These are phyloP conservation scores for Carpinus fangiana DNA, from an alignment of 306 rosid species.

Conservation along the genomic window DNA sequence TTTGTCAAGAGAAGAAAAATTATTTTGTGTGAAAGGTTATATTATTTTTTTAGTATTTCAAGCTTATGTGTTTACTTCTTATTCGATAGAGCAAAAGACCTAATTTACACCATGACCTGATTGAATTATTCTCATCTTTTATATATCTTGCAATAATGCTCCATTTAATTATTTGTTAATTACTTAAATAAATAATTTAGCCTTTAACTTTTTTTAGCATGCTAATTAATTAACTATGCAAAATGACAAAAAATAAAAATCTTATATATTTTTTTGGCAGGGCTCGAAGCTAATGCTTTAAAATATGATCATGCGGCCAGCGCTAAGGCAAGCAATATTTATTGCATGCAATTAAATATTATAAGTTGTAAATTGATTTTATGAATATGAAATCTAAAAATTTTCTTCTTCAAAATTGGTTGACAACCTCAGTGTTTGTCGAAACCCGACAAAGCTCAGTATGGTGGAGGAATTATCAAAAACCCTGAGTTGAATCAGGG, in stretches of 20 bases:
- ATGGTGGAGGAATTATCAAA: constrained; percentile 69
- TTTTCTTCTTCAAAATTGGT: background rate
- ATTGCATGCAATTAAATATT: background rate
- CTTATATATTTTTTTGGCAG: constrained; percentile 35
- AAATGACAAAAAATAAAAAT: background rate
- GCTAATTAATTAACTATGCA: background rate
- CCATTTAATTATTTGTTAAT: background rate
- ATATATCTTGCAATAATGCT: too few relatives aligned
- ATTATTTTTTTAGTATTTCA: too few relatives aligned
- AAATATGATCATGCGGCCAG: constrained; percentile 58
- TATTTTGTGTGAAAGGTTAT: too few relatives aligned
- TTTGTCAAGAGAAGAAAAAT: too few relatives aligned
- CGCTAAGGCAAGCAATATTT: constrained; percentile 39
- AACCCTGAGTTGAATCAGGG: constrained; percentile 72
- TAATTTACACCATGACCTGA: too few relatives aligned
- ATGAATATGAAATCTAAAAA: background rate
- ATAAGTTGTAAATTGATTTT: background rate
- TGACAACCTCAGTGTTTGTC: constrained; percentile 47
- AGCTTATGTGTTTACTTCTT: too few relatives aligned
- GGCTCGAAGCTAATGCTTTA: constrained; percentile 42
- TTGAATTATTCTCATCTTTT: too few relatives aligned
- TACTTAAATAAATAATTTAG: background rate
- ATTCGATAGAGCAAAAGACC: too few relatives aligned
- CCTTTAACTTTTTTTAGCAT: too few relatives aligned
- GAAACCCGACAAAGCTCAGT: constrained; percentile 55